Evolutionary conservation across 1,284 basidiomycete species (phyloP).

Genomic region (Apiotrichum veenhuisii): DNA sequence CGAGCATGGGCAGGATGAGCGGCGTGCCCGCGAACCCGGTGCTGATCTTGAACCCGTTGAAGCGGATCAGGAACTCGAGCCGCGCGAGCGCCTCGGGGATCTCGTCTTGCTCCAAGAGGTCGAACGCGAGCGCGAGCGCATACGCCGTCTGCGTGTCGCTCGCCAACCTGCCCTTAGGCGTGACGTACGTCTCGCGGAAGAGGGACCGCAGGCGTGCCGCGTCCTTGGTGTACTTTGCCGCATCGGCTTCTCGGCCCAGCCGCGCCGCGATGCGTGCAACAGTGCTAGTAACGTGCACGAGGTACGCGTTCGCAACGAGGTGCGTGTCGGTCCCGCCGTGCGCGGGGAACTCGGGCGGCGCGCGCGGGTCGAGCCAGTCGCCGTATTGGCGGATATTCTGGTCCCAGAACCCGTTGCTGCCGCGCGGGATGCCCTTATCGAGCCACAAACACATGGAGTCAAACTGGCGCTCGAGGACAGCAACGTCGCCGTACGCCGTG

Average conservation of each 20-base stretch:
- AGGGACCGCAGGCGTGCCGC: slow-evolving; percentile 11
- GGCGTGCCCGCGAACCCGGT: slow-evolving; percentile 46
- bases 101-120: slow-evolving; percentile 13
- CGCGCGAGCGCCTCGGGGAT: slow-evolving; percentile 8
- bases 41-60: slow-evolving; percentile 29
- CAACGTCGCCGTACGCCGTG: slow-evolving; percentile 22
- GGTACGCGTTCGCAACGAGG: slow-evolving; percentile 35
- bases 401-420: slow-evolving; percentile 24
- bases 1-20: slow-evolving; percentile 31
- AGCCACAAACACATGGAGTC: slow-evolving; percentile 37
- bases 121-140: slow-evolving; percentile 29
- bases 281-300: slow-evolving; percentile 26
- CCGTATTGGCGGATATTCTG: slow-evolving; percentile 20
- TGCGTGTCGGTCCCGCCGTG: slow-evolving; percentile 28
- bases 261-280: slow-evolving; percentile 25
- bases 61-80: slow-evolving; percentile 23
- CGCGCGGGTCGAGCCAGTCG: slow-evolving; percentile 40
- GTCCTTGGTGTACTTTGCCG: slow-evolving; percentile 18
- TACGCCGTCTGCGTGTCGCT: slow-evolving; percentile 38
- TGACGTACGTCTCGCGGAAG: slow-evolving; percentile 32
- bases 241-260: slow-evolving; percentile 22
- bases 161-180: slow-evolving; percentile 26
- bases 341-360: slow-evolving; percentile 21
- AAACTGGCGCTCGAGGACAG: slow-evolving; percentile 25
- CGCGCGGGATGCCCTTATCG: slow-evolving; percentile 29